Evolutionary conservation across 148 eudicot genomes (phyloP).

Genomic region (Polygonum aviculare): DNA sequence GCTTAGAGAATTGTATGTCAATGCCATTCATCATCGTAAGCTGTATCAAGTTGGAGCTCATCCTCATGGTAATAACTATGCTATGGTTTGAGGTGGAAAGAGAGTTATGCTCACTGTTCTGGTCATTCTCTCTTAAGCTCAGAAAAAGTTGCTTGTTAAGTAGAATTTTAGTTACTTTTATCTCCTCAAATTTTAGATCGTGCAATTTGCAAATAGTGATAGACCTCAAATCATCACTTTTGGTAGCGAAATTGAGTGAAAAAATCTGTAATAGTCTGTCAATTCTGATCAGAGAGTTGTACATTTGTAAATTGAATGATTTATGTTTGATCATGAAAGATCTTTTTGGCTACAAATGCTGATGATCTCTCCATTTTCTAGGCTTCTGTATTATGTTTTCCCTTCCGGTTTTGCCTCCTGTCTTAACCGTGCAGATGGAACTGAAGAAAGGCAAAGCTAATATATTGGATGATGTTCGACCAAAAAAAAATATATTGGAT

Average conservation of each 20-base stretch:
- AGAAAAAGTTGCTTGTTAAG: neutral
- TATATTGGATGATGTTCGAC: no score
- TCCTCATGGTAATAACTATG: constrained; percentile 32
- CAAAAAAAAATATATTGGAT: no score
- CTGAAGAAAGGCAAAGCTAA: neutral
- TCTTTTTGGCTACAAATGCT: neutral
- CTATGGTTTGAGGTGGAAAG: constrained; percentile 22
- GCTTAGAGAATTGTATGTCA: constrained; percentile 35
- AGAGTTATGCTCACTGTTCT: constrained; percentile 3
- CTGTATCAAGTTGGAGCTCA: constrained; percentile 54
- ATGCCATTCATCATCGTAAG: constrained; percentile 51
- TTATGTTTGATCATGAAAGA: neutral
- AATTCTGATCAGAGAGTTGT: neutral
- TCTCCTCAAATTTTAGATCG: neutral
- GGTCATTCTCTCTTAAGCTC: neutral
- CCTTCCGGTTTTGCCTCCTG: neutral
- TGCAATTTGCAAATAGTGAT: neutral
- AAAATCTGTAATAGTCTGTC: neutral
- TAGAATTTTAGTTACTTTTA: neutral
- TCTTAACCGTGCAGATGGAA: neutral
- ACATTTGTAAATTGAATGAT: neutral
- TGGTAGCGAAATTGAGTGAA: neutral
- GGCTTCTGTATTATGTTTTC: neutral
- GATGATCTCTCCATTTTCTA: neutral
- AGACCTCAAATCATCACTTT: neutral